phyloP scores from a whole-genome alignment of 768 basidiomycete genomes.

The Kwoniella botswanensis region DNA sequence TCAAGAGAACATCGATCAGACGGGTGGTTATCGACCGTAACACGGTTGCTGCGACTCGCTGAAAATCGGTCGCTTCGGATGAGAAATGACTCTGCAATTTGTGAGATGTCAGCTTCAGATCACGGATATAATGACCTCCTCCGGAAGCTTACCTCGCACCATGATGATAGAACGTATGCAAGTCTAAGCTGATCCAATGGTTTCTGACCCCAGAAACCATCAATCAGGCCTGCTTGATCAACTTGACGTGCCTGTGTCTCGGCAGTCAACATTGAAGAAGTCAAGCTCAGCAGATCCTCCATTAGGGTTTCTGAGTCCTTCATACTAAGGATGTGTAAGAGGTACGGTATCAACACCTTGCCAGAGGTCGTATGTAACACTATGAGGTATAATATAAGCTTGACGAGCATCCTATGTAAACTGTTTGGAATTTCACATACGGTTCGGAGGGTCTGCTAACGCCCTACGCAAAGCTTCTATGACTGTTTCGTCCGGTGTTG shows the following conservation, averaged over 20 bases:
- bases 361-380: constrained; percentile 26
- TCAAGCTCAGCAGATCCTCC: constrained; percentile 4
- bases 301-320: neutral
- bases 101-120: neutral
- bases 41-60: neutral
- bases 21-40: neutral
- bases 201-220: constrained; percentile 17
- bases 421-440: constrained; percentile 17
- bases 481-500: constrained; percentile 2
- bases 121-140: neutral
- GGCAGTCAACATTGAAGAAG: neutral
- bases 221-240: neutral
- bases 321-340: constrained; percentile 23
- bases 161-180: constrained; percentile 26
- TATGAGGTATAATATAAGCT: constrained; percentile 13
- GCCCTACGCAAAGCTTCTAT: constrained; percentile 27
- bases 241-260: neutral
- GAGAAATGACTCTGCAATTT: neutral
- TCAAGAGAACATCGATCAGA: neutral
- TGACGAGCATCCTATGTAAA: neutral
- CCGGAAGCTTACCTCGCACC: constrained; percentile 31
- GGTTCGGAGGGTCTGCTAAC: constrained; percentile 26
- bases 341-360: constrained; percentile 31
- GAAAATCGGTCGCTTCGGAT: neutral
- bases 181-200: constrained; percentile 29